Evolutionary conservation across 2,329 filamentous ascomycete genomes (phyloP).

Genomic region (Fusarium odoratissimum): DNA sequence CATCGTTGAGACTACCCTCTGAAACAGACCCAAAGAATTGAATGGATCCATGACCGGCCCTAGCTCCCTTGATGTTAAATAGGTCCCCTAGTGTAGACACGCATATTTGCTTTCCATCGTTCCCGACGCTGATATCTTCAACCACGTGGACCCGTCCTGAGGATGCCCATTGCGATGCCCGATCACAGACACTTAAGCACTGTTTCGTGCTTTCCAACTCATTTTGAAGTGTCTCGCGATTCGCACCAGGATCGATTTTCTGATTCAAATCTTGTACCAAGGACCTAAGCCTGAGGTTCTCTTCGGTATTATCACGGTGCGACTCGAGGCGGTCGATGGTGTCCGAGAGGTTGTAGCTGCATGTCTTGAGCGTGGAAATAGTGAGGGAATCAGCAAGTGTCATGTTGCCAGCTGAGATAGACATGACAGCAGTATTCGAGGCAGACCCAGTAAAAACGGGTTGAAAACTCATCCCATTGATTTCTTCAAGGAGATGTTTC

Average conservation of each 20-base stretch:
- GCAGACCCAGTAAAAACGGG: not conserved
- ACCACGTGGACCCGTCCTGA: conserved; percentile 31
- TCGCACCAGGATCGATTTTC: not conserved
- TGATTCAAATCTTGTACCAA: not conserved
- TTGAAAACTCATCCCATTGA: conserved; percentile 6
- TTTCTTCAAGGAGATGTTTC: not conserved
- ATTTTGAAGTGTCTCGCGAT: not conserved
- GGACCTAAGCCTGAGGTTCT: not conserved
- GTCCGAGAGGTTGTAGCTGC: conserved; percentile 1
- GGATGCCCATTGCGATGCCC: conserved; percentile 19
- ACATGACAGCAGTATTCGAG: not conserved
- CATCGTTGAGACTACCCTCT: not conserved
- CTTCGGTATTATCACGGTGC: not conserved
- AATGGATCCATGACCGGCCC: conserved; percentile 6
- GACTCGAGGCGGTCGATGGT: conserved; percentile 7
- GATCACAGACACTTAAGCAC: conserved; percentile 14
- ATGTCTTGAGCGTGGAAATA: conserved; percentile 5
- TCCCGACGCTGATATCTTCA: conserved; percentile 27
- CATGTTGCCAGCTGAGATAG: not conserved
- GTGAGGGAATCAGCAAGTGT: conserved; percentile 18
- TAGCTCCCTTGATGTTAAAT: conserved; percentile 23
- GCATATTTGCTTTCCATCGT: conserved; percentile 29
- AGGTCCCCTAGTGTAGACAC: conserved; percentile 36
- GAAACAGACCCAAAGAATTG: conserved; percentile 16
- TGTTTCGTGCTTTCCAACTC: conserved; percentile 25